These are phyloP conservation scores for Termitomyces sp. DNA, from an alignment of 768 basidiomycete genomes.

Conservation along the genomic window DNA sequence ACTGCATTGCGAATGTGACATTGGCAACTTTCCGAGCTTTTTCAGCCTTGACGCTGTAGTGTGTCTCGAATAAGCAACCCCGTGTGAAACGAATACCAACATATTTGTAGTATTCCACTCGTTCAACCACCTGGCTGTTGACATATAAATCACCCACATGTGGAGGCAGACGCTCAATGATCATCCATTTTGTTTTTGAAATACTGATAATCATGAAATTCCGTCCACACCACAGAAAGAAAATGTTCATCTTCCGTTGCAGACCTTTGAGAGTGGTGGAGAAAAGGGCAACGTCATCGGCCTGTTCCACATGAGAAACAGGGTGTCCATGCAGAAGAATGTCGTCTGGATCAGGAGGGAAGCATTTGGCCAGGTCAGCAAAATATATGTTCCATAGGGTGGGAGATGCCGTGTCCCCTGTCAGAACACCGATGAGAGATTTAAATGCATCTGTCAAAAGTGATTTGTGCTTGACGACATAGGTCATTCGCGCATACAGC, in stretches of 20 bases:
- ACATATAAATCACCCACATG: no score
- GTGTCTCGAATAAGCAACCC: no score
- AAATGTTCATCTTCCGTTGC: background rate
- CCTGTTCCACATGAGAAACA: slow-evolving; percentile 1
- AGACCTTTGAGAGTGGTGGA: background rate
- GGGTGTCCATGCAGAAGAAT: slow-evolving; percentile 5
- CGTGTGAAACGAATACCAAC: no score
- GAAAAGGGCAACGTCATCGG: background rate
- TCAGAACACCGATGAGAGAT: slow-evolving; percentile 19
- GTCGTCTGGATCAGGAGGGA: slow-evolving; percentile 11
- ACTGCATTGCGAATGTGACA: no score
- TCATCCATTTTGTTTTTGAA: background rate
- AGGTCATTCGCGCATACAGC: slow-evolving; percentile 9
- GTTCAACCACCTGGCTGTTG: no score
- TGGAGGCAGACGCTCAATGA: no score
- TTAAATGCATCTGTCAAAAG: slow-evolving; percentile 11
- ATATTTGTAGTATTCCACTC: no score
- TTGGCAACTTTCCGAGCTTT: no score
- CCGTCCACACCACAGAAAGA: background rate
- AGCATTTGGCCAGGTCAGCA: slow-evolving; percentile 8
- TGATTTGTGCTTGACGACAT: slow-evolving; percentile 12
- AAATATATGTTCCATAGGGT: slow-evolving; percentile 23
- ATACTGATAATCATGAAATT: background rate
- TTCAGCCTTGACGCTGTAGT: no score
- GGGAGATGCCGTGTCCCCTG: slow-evolving; percentile 22